These are phyloP conservation scores for Fusarium equiseti DNA, from an alignment of 2,329 filamentous ascomycete genomes.

Conservation along the genomic window DNA sequence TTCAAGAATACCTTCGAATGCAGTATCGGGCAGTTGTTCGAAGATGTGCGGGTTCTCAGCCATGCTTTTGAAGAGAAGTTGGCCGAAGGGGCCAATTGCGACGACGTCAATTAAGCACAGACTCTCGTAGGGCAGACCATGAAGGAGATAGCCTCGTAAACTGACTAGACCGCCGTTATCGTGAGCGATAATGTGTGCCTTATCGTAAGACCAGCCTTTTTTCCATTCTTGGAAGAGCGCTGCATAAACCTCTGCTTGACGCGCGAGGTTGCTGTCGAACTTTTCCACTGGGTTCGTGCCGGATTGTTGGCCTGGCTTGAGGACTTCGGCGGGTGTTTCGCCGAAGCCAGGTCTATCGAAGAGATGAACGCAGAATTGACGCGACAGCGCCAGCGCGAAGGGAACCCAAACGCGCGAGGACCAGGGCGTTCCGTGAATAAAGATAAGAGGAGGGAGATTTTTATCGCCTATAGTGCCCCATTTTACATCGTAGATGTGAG, in stretches of 20 bases:
- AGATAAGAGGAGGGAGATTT: conserved; percentile 52
- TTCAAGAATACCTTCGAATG: conserved; percentile 56
- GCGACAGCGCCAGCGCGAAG: conserved; percentile 52
- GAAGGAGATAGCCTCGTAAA: conserved; percentile 54
- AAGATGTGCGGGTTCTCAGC: conserved; percentile 53
- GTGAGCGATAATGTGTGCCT: conserved; percentile 58
- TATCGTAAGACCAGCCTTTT: conserved; percentile 37
- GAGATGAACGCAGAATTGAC: conserved; percentile 55
- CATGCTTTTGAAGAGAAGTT: conserved; percentile 58
- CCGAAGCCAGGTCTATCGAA: conserved; percentile 62
- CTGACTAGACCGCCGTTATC: conserved; percentile 59
- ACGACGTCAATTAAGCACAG: conserved; percentile 60
- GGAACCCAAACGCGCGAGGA: conserved; percentile 56
- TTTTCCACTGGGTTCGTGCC: conserved; percentile 31
- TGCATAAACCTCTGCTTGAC: conserved; percentile 54
- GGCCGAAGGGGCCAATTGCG: conserved; percentile 56
- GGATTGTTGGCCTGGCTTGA: not conserved
- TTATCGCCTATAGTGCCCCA: conserved; percentile 52
- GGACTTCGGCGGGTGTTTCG: conserved; percentile 47
- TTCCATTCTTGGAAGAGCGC: conserved; percentile 55
- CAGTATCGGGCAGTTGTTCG: conserved; percentile 48
- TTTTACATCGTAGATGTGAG: conserved; percentile 47
- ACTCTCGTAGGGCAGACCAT: conserved; percentile 53
- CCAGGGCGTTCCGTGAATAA: conserved; percentile 63
- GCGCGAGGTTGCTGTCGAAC: conserved; percentile 52